phyloP scores from a whole-genome alignment of 2,329 filamentous ascomycete species.

The Pseudocercospora ulei region DNA sequence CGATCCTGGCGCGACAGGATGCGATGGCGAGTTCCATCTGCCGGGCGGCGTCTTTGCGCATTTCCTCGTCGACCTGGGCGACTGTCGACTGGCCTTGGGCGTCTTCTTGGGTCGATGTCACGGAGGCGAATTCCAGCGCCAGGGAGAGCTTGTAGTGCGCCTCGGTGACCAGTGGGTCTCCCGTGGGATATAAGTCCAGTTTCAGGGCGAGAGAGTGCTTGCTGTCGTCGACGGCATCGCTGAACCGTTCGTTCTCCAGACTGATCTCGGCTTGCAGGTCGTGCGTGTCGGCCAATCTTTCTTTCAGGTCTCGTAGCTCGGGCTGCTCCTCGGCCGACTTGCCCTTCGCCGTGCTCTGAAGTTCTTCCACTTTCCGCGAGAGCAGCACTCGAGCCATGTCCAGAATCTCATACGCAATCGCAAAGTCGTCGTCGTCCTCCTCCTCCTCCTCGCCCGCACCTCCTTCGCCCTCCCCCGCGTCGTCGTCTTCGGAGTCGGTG shows the following conservation, averaged over 20 bases:
- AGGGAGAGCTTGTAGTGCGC: conserved; percentile 94
- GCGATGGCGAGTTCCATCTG: conserved; percentile 66
- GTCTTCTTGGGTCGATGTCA: conserved; percentile 49
- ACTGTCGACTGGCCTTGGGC: conserved; percentile 35
- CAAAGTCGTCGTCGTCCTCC: conserved; percentile 53
- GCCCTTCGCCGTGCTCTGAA: conserved; percentile 43
- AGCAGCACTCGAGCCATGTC: conserved; percentile 54
- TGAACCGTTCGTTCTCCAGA: conserved; percentile 90
- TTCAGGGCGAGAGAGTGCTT: conserved; percentile 69
- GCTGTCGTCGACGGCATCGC: conserved; percentile 75
- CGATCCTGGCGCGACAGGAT: conserved; percentile 60
- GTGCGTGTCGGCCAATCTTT: conserved; percentile 83
- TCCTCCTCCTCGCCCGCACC: no score
- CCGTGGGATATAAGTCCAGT: conserved; percentile 64
- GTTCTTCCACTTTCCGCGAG: conserved; percentile 46
- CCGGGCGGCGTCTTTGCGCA: conserved; percentile 60
- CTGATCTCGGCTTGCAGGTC: conserved; percentile 92
- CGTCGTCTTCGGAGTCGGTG: conserved; percentile 60
- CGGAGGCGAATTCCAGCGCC: conserved; percentile 83
- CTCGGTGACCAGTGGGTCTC: conserved; percentile 80
- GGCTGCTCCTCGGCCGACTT: conserved; percentile 32
- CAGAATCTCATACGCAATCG: conserved; percentile 54
- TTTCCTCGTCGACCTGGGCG: conserved; percentile 52
- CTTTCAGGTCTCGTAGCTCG: conserved; percentile 56
- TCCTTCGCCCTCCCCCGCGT: conserved; percentile 35